A percentile compares a stretch with the other conserved stretches of the same genome.
Conservation (phyloP, 306 rosid genomes). For the Trifolium dubium region DNA sequence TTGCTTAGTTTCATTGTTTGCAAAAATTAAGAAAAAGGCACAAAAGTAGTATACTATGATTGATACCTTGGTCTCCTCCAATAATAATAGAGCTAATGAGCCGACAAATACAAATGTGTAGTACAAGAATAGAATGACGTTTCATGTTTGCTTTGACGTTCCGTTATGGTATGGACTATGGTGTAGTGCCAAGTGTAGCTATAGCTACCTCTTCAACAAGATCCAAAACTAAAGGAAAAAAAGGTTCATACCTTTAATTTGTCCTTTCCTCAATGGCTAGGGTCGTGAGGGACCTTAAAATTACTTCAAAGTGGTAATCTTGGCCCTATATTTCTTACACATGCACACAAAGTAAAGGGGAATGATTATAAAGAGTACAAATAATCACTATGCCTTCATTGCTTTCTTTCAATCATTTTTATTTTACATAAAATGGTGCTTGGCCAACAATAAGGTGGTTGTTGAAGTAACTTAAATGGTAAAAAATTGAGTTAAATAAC, state of each 20-base stretch:
- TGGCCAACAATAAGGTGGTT: neutral
- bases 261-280: constrained; percentile 34
- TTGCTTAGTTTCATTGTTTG: constrained; percentile 26
- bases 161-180: constrained; percentile 50
- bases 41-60: neutral
- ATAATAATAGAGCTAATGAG: constrained; percentile 40
- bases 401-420: neutral
- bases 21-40: constrained; percentile 13
- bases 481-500: neutral
- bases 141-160: constrained; percentile 64
- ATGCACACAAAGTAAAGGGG: constrained; percentile 25
- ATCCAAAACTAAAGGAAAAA: constrained; percentile 24
- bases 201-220: constrained; percentile 26
- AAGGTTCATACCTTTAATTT: constrained; percentile 22
- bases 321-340: constrained; percentile 33
- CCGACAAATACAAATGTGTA: constrained; percentile 44
- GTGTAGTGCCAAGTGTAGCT: constrained; percentile 32
- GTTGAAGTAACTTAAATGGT: neutral
- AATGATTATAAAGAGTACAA: constrained; percentile 14
- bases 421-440: neutral
- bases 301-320: constrained; percentile 31
- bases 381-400: constrained; percentile 17
- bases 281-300: constrained; percentile 30
- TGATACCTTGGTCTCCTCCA: constrained; percentile 1
- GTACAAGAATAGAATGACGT: constrained; percentile 37